phyloP scores from a whole-genome alignment of 2,329 filamentous ascomycete genomes.

The Beauveria sp. region DNA sequence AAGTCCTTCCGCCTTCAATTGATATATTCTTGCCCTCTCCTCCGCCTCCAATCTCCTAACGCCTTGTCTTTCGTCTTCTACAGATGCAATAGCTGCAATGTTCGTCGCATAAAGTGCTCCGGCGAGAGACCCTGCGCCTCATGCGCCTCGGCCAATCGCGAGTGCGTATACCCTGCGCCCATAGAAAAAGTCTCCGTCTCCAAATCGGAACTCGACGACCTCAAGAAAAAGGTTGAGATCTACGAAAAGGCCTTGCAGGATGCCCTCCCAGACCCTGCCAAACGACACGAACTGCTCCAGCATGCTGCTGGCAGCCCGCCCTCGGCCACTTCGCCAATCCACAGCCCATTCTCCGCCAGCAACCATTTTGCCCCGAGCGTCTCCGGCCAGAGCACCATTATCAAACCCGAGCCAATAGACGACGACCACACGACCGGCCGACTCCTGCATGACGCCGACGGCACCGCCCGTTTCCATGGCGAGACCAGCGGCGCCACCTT shows the following conservation, averaged over 20 bases:
- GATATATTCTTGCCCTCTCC: background rate
- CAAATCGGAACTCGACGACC: slow-evolving; percentile 32
- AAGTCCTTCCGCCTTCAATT: slow-evolving; percentile 20
- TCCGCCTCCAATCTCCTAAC: background rate
- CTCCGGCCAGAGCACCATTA: slow-evolving; percentile 11
- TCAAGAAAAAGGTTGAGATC: slow-evolving; percentile 30
- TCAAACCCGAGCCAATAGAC: slow-evolving; percentile 11
- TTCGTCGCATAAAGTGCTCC: slow-evolving; percentile 44
- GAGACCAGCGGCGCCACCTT: slow-evolving; percentile 43
- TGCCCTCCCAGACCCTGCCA: slow-evolving; percentile 27
- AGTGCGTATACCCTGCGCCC: slow-evolving; percentile 39
- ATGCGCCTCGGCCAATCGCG: slow-evolving; percentile 34
- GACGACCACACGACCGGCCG: slow-evolving; percentile 26
- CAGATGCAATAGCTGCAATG: slow-evolving; percentile 46
- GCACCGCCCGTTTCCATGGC: slow-evolving; percentile 38
- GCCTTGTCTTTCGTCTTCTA: background rate
- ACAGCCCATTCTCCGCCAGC: slow-evolving; percentile 13
- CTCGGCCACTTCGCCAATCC: slow-evolving; percentile 17
- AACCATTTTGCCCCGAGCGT: slow-evolving; percentile 3
- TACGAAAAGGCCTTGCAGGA: slow-evolving; percentile 33
- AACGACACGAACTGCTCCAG: slow-evolving; percentile 26
- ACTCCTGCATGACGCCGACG: slow-evolving; percentile 36
- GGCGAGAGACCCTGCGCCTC: slow-evolving; percentile 40
- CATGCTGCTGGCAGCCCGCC: slow-evolving; percentile 17
- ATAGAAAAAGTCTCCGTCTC: slow-evolving; percentile 37